Base-by-base conservation (phyloP, 805 yeast genomes). In the Starmerella davenportii region DNA sequence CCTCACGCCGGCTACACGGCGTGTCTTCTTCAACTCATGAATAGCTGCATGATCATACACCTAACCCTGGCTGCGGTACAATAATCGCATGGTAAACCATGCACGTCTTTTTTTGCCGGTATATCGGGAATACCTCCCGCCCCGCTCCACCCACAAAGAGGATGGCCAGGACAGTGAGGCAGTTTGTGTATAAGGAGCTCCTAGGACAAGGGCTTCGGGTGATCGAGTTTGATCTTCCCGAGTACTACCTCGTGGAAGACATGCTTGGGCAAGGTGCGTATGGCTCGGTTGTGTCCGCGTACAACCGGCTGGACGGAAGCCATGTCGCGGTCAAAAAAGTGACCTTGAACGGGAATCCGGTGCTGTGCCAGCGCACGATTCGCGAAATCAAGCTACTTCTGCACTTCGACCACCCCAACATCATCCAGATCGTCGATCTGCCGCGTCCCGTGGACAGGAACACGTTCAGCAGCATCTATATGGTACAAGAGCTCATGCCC, bases 251-350 rank as follows among this genome's bases (percentile, higher is more conserved):
- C 56, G 74, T 87, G 35, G 65, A 76, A 37, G 82, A 80, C 47
- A 70, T 87, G 14, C 75, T 87, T 2, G 96, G 96, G 7, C 93
- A 84, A 58, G 96, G 96, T 16, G 95, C 96, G 0, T 87, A 87
- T 54, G 96, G 96, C 4, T 74, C 85, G 11, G 96, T 87, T 9
- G 61, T 95, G 57, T 72, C 87, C 9, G 95, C 95, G 0, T 60
- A 75, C 9, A 94, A 87, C 58, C 70, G 72, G 51, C 93, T 94
- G 4, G 70, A 90, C 1, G 76, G 77, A 39, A 85, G 78, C 49
- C 73, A 73, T 46, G 95, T 87, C n/a, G 96, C 96, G 30, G 84
- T 87, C 52, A 87, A 87, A 59, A 87, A 85, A 60, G 82, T 87
- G 46, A 79, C 78, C 53, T 95, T 95, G 11, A 87, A 87, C 54